phyloP scores from a whole-genome alignment of 495 filamentous ascomycete genomes.

The Aspergillus funiculosus region DNA sequence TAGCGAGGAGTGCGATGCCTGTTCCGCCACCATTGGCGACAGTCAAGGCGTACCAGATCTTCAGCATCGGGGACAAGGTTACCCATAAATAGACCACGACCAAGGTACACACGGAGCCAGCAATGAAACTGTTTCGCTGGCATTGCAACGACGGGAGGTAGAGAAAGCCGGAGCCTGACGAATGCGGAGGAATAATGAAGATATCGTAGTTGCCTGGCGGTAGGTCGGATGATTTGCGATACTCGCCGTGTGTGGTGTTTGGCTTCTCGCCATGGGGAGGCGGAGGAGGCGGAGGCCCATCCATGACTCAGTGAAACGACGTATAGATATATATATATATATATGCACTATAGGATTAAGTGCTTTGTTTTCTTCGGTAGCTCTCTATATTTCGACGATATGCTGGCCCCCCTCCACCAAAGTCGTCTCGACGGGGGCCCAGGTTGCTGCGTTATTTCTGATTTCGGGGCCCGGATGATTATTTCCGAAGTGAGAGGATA shows the following conservation, averaged over 20 bases:
- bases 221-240: conserved; percentile 52
- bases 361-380: conserved; percentile 4
- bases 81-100: conserved; percentile 59
- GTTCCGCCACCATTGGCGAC: conserved; percentile 56
- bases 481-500: conserved; percentile 14
- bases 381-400: conserved; percentile 16
- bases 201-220: conserved; percentile 89
- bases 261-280: conserved; percentile 67
- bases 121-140: conserved; percentile 84
- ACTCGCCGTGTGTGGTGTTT: conserved; percentile 46
- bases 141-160: conserved; percentile 86
- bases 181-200: conserved; percentile 94
- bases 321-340: neutral
- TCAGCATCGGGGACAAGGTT: conserved; percentile 61
- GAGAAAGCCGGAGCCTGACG: conserved; percentile 81
- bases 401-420: neutral
- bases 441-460: neutral
- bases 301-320: conserved; percentile 26
- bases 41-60: conserved; percentile 60
- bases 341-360: no score
- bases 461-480: conserved; percentile 1
- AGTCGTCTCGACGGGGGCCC: conserved; percentile 1
- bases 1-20: conserved; percentile 54
- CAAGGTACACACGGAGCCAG: conserved; percentile 71
- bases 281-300: conserved; percentile 53